phyloP scores from a whole-genome alignment of 495 filamentous ascomycete species.

The Venustampulla echinocandica region DNA sequence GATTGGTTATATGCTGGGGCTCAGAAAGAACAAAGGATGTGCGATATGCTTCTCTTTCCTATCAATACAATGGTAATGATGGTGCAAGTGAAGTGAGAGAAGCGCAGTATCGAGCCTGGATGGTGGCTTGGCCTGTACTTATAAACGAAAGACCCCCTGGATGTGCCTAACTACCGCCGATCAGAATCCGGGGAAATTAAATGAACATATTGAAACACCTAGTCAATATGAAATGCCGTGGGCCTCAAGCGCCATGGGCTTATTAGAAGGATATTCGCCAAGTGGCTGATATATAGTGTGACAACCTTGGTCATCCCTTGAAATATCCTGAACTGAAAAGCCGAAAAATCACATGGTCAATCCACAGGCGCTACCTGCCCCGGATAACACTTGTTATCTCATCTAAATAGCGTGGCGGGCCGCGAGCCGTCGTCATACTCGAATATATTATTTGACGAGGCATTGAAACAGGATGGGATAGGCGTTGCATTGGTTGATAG shows the following conservation, averaged over 20 bases:
- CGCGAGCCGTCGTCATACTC: slow-evolving; percentile 1
- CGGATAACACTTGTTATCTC: neutral
- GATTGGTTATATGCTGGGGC: neutral
- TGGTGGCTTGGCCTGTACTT: neutral
- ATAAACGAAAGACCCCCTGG: no score
- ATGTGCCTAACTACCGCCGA: neutral
- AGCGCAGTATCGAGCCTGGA: neutral
- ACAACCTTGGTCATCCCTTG: neutral
- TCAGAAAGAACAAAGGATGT: neutral
- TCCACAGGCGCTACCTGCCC: neutral
- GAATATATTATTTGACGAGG: neutral
- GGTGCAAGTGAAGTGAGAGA: neutral
- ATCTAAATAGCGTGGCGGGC: neutral
- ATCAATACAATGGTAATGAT: neutral
- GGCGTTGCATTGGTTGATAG: slow-evolving; percentile 1
- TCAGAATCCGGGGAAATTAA: slow-evolving; percentile 1
- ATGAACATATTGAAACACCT: neutral
- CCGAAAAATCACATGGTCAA: neutral
- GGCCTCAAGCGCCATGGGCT: neutral
- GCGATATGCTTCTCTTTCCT: neutral
- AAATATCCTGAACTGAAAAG: neutral
- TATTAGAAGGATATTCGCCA: neutral
- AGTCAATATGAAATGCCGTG: neutral
- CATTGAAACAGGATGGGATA: neutral
- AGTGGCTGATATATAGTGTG: neutral